Evolutionary conservation across 2,329 filamentous ascomycete species (phyloP), one percentile per base, ranked within the genome.

Genomic region (Aspergillus versicolor): DNA sequence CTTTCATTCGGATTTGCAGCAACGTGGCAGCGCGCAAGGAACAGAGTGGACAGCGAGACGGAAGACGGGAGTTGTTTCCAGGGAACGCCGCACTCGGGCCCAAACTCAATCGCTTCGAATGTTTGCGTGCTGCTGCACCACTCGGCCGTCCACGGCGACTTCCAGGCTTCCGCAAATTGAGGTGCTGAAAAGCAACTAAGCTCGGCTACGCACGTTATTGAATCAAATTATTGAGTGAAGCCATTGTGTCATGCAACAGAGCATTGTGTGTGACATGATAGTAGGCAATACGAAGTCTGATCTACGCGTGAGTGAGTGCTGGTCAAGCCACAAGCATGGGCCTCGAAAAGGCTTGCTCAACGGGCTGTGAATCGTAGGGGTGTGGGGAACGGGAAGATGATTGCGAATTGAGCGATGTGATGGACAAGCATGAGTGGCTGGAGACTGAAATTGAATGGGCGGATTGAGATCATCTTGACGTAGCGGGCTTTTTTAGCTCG

Each of bases 391-490:
- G 50, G 32, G 34, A 52, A 27, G 27, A 40, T 32, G 15, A n/a
- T 51, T 44, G 48, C n/a, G 48, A 51, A 19, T 42, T 34, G n/a
- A 47, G 5, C 40, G 47, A 30, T n/a, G 5, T 27, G 47, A 49
- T 24, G 47, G 34, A 49, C 47, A 49, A 41, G 34, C 40, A 34
- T 27, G 38, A 49, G 22, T 47, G 17, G 51, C 51, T 47, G 51
- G 41, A 47, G 34, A 34, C 27, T 13, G 21, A 21, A 24, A 38
- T 41, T 47, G 40, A 34, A 40, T 6, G 17, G 11, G 5, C 4
- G 34, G 27, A 11, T 9, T 53, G 51, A 46, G 51, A 47, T 53
- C 51, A 53, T 47, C 21, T 46, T 53, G 51, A 53, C 51, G 51
- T 53, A 38, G 24, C 17, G 17, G 47, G 47, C 47, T 15, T 41